phyloP scores from a whole-genome alignment of 768 basidiomycete genomes.

The Nidularia pulvinata region DNA sequence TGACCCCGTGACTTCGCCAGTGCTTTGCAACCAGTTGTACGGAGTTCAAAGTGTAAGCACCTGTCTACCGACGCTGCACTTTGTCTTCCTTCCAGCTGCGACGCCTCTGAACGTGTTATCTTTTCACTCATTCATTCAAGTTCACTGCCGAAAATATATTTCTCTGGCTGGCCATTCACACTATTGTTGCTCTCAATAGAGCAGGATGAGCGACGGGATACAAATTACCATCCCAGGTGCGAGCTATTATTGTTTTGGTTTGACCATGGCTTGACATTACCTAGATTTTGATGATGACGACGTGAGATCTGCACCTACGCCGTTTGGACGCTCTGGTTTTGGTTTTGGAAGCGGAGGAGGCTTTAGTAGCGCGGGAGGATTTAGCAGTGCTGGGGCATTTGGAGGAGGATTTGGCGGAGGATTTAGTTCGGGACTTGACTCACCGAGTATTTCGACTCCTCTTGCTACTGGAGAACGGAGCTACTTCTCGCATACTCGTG shows the following conservation, averaged over 20 bases:
- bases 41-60: too few relatives aligned
- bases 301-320: conserved; percentile 55
- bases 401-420: conserved; percentile 24
- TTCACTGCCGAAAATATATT: not conserved
- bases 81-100: too few relatives aligned
- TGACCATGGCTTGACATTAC: conserved; percentile 7
- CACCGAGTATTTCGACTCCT: conserved; percentile 62
- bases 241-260: conserved; percentile 7
- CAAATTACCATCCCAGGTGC: conserved; percentile 70
- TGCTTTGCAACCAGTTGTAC: too few relatives aligned
- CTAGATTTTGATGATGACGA: conserved; percentile 84
- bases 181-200: not conserved
- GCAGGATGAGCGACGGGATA: conserved; percentile 43
- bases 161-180: conserved; percentile 12
- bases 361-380: conserved; percentile 15
- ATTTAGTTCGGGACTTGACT: conserved; percentile 54
- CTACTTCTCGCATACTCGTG: conserved; percentile 73
- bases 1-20: too few relatives aligned
- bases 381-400: conserved; percentile 29
- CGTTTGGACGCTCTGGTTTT: conserved; percentile 67
- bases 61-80: too few relatives aligned
- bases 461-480: conserved; percentile 49
- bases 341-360: conserved; percentile 32
- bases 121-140: not conserved
- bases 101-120: too few relatives aligned